Base-by-base conservation (phyloP, 306 rosid genomes). In the Parietaria judaica region DNA sequence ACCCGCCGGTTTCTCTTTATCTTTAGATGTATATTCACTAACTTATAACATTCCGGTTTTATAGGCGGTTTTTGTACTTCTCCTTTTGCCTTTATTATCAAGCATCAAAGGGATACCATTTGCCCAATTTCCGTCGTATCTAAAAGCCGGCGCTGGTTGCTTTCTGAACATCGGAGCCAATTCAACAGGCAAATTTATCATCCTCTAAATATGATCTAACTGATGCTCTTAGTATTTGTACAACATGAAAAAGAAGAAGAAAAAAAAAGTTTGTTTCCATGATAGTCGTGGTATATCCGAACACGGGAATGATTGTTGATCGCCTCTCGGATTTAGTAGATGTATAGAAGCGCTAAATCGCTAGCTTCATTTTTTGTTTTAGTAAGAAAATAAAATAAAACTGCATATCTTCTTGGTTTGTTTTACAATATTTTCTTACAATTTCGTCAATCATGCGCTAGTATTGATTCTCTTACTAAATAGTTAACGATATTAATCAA, bases 41-140 rank as follows among this genome's bases (percentile, higher is more conserved):
- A 41, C 9, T 41, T 38, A 47, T 6, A 31, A 3, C 63, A 14
- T 51, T 16, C 58, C 39, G 43, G 46, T 14, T 60, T 44, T 72
- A 80, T 63, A 87, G 97, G 96, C 96, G 47, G 83, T 87, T 69
- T 90, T 90, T 66, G 76, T 87, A 17, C 73, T 90, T 64, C 79
- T 87, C 56, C 74, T 83, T 64, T 83, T 90, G 49, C 97, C 97
- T 56, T 65, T 85, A 14, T 83, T 90, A 60, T 83, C 90, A 46
- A 78, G 81, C 63, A 16, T 83, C 83, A 90, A 78, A 80, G 97
- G 94, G 66, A 79, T 87, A 79, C 83, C 97, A 15, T 49, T 81
- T 51, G 63, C 55, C 36, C 74, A 85, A 76, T 89, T 90, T 61
- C 96, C 96, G 53, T 76, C 90, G 54, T 90, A 90, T 85, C 71